Percentiles rank a stretch among this genome's conserved stretches.
phyloP scores from a whole-genome alignment of 2,329 filamentous ascomycete genomes.

The Cladobotryum protrusum region DNA sequence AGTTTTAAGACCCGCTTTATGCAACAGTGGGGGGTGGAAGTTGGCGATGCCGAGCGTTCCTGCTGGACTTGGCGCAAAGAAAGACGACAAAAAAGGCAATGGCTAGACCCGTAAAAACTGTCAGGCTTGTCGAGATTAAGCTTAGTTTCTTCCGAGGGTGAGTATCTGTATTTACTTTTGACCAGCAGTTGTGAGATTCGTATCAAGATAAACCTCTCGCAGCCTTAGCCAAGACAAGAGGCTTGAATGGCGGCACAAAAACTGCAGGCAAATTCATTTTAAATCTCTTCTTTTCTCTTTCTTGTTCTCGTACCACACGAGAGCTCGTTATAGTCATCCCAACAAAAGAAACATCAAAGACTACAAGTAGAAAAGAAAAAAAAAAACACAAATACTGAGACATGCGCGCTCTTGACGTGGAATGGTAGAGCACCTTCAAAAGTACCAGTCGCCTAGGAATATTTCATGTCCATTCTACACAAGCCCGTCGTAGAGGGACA shows the following conservation, averaged over 20 bases:
- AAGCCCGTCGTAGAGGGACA: conserved; percentile 92
- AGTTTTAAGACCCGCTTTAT: no score
- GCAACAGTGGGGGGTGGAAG: no score
- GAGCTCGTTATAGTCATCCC: background rate
- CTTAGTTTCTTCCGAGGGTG: no score
- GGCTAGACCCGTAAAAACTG: background rate
- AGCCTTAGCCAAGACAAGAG: no score
- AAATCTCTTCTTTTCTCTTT: background rate
- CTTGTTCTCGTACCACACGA: background rate
- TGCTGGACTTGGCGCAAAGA: no score
- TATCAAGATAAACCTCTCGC: no score
- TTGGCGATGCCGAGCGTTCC: no score
- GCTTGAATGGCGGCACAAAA: no score
- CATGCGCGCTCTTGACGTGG: background rate
- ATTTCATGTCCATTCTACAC: conserved; percentile 48
- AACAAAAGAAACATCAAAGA: background rate
- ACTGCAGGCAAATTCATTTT: no score
- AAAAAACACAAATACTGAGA: background rate
- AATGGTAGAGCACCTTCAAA: background rate
- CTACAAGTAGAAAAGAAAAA: background rate
- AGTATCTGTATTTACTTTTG: no score
- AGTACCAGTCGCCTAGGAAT: background rate
- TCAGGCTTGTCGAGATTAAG: no score
- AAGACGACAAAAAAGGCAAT: background rate
- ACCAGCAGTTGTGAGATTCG: no score